Base-by-base conservation (phyloP, 768 basidiomycete genomes). In the Mycena chlorophos region DNA sequence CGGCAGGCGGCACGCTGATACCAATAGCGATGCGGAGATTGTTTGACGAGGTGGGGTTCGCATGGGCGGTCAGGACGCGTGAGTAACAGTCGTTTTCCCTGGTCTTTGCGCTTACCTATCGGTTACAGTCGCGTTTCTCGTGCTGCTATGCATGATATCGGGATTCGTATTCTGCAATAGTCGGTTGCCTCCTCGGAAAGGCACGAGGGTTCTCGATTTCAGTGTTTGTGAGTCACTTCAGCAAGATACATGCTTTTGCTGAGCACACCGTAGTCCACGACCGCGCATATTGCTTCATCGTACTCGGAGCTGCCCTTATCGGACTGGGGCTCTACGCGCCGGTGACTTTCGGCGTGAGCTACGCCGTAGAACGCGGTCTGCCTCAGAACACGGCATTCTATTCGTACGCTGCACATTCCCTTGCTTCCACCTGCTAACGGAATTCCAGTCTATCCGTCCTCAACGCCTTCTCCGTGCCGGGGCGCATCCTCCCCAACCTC, bases 11-110 rank as follows among this genome's bases (percentile, higher is more conserved):
- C 12, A 58, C 62, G 13, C 43, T 67, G 20, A 38, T 64, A 17
- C 66, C 64, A 17, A 67, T 67, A 23, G 63, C 54, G 12, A 51
- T 67, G 40, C 59, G 65, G 22, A 59, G 56, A 14, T 51, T 67
- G 2, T 56, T 64, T 27, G n/a, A 54, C 2, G 27, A 51, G 23
- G 56, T 67, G 1, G 66, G 62, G 25, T 67, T 67, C 39, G 51
- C 52, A 17, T 67, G 66, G 66, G 65, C 65, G 19, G 63, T 67
- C 23, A 49, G 66, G 3, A 66, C 61, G 5, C 49, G 61, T 63
- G n/a, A 29, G 56, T 30, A 14, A 37, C 30, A 17, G 43, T 19
- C 12, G 5, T 34, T n/a, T 34, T 16, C 14, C 25, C 19, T 20
- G 30, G 12, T 30, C 26, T 12, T 16, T 31, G 27, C n/a, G n/a